phyloP scores from a whole-genome alignment of 2,329 filamentous ascomycete genomes.

The Paecilomyces sp. region DNA sequence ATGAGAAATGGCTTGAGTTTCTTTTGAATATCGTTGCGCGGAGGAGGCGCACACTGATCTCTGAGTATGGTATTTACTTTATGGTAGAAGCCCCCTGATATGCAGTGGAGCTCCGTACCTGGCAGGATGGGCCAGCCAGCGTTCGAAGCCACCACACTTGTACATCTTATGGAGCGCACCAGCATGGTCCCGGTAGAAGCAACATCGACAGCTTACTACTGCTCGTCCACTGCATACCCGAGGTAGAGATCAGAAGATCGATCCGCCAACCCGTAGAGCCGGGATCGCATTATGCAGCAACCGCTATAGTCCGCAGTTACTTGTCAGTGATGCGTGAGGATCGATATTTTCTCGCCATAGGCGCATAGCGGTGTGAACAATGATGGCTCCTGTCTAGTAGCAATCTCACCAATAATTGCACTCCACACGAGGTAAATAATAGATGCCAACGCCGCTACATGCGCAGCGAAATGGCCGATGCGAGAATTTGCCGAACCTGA shows the following conservation, averaged over 20 bases:
- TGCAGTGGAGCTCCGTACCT: not conserved
- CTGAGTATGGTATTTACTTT: not conserved
- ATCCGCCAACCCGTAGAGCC: not conserved
- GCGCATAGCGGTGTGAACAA: not conserved
- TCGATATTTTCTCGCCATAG: not conserved
- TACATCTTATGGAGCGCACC: not conserved
- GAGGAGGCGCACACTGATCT: not conserved
- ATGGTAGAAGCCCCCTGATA: not conserved
- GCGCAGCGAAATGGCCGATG: not conserved
- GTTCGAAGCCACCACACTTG: not conserved
- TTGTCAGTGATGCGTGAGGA: not conserved
- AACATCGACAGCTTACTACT: not conserved
- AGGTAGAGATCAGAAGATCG: not conserved
- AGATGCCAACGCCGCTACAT: not conserved
- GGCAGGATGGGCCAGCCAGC: not conserved
- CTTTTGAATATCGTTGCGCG: not conserved
- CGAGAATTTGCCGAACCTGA: not conserved
- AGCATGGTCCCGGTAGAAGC: not conserved
- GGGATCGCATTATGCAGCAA: not conserved
- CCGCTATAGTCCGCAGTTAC: not conserved
- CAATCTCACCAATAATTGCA: not conserved
- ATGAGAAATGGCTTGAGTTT: not conserved
- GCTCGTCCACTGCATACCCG: not conserved
- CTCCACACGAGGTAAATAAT: not conserved
- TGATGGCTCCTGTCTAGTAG: not conserved